Base-by-base conservation (phyloP, 2,329 filamentous ascomycete genomes). In the Pestalotiopsis sp. region DNA sequence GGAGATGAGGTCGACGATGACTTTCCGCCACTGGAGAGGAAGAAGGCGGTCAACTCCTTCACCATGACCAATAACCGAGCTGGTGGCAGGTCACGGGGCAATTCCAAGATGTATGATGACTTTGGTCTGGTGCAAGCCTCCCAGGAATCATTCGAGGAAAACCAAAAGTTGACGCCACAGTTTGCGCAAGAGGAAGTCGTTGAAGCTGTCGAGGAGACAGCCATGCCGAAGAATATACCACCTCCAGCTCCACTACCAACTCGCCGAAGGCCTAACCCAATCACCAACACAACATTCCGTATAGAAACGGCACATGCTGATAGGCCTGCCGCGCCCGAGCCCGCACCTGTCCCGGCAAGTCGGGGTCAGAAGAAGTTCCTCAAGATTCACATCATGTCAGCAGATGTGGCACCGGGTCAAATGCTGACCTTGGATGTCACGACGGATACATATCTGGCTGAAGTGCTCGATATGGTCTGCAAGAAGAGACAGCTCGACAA, bases 1-100 rank as follows among this genome's bases (percentile, higher is more conserved):
- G 90, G 96, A 68, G 94, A 92, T 63, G 93, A 96, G 76, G 90
- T 95, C 1, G 93, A 97, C 73, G 92, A 94, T 72, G 94, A 96
- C 76, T 96, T 96, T 72, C 92, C 93, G 39, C 90, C 93, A 0
- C 84, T 96, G 56, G 91, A 92, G 69, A 87, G 93, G 45, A 93
- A 89, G 25, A 92, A 92, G 74, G 87, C 90, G 2, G 85, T 96
- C n/a, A 89, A 88, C 5, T 90, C 93, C 23, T 96, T 95, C 74
- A 94, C 93, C 49, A 94, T 92, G 6, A 92, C 92, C 70, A 95
- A 95, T 77, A 94, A 94, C 76, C 86, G 89, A 67, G 91, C 31
- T 36, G 31, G 85, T 9, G 86, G 84, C 4, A 81, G 86, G 63
- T 84, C 85, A 70, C 85, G 93, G 67, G 89, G 91, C 69, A 91